Conservation (phyloP, 2,329 filamentous ascomycete genomes). For the Blastomyces parvus region DNA sequence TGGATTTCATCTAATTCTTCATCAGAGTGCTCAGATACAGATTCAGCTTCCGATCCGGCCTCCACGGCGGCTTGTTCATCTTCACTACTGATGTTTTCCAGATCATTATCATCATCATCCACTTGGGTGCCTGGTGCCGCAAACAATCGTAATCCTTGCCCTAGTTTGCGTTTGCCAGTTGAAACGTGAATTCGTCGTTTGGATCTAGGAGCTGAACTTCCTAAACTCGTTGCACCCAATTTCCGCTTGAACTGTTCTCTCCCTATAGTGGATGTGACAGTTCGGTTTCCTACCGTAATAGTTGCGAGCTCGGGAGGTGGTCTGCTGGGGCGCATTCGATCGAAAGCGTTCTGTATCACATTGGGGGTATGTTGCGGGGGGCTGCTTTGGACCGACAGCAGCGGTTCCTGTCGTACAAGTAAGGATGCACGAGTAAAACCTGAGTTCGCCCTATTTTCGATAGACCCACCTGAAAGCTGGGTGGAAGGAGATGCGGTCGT, state of each 20-base stretch:
- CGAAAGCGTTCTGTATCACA: constrained; percentile 51
- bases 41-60: constrained; percentile 7
- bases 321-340: constrained; percentile 56
- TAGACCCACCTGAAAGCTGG: constrained; percentile 11
- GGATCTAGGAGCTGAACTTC: constrained; percentile 24
- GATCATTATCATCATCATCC: constrained; percentile 13
- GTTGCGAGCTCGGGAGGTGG: constrained; percentile 57
- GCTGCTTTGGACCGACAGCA: background rate
- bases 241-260: constrained; percentile 34
- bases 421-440: background rate
- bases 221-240: constrained; percentile 21
- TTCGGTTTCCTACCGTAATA: constrained; percentile 63
- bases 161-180: constrained; percentile 33
- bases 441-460: constrained; percentile 4
- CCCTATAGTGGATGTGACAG: constrained; percentile 56
- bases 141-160: constrained; percentile 43
- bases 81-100: constrained; percentile 11
- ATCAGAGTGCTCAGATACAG: constrained; percentile 4
- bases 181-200: constrained; percentile 33
- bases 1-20: constrained; percentile 11
- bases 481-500: background rate
- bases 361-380: constrained; percentile 24
- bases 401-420: constrained; percentile 3
- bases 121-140: constrained; percentile 45
- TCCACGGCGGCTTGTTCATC: constrained; percentile 19